Percentiles rank a stretch among this genome's conserved stretches.
Conservation (phyloP, 2,329 filamentous ascomycete genomes). For the Hirsutella thompsonii region DNA sequence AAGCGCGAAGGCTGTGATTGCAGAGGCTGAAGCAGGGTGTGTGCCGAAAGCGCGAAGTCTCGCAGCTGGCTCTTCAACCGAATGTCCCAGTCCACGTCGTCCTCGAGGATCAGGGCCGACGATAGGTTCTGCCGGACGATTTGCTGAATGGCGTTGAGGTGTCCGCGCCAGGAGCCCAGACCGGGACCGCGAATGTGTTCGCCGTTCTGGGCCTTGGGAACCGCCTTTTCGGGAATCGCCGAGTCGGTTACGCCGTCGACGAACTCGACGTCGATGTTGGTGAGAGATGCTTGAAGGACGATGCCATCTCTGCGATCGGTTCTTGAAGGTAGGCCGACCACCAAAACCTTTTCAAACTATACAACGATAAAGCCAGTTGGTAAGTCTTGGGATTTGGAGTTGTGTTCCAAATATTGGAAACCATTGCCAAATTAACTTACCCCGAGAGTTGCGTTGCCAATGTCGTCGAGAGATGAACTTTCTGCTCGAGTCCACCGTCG, state of each 20-base stretch:
- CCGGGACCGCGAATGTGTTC: conserved; percentile 13
- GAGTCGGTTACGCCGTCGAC: conserved; percentile 29
- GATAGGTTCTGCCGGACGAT: too few relatives aligned
- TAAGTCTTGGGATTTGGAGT: too few relatives aligned
- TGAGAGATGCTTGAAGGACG: conserved; percentile 30
- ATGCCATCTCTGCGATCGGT: conserved; percentile 38
- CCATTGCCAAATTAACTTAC: too few relatives aligned
- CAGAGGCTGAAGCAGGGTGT: conserved; percentile 20
- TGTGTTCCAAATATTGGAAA: too few relatives aligned
- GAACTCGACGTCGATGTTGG: conserved; percentile 30
- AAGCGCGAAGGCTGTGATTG: conserved; percentile 4
- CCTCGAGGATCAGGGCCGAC: too few relatives aligned
- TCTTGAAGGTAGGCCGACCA: conserved; percentile 35
- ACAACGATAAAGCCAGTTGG: neutral
- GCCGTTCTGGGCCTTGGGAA: conserved; percentile 19
- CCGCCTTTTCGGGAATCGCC: conserved; percentile 21
- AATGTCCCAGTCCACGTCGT: too few relatives aligned
- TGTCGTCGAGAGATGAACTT: neutral
- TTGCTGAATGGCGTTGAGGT: too few relatives aligned
- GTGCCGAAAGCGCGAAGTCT: conserved; percentile 19
- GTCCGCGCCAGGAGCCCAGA: conserved; percentile 11
- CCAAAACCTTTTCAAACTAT: conserved; percentile 39
- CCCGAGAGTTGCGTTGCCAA: neutral
- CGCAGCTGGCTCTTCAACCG: too few relatives aligned
- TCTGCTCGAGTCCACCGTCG: neutral